Conservation (phyloP, 2,329 filamentous ascomycete species). For the Sclerotinia glacialis region DNA sequence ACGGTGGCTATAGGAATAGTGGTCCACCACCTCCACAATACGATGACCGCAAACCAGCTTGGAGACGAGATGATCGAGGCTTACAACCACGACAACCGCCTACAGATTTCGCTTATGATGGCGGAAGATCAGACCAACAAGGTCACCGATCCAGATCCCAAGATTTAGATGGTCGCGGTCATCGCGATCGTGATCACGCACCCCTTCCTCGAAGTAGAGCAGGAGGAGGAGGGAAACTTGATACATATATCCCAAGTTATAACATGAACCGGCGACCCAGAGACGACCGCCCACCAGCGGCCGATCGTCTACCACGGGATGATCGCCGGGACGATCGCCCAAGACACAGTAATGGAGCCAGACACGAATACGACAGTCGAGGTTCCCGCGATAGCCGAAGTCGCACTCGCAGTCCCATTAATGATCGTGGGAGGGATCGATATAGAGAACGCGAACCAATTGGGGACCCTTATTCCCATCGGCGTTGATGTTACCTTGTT, state of each 20-base stretch:
- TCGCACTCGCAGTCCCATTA: slow-evolving; percentile 46
- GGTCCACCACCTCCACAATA: slow-evolving; percentile 30
- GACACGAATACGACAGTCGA: slow-evolving; percentile 44
- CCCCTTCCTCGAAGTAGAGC: slow-evolving; percentile 31
- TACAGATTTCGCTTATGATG: slow-evolving; percentile 35
- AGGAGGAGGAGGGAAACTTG: slow-evolving; percentile 39
- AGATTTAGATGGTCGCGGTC: slow-evolving; percentile 35
- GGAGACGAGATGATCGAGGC: slow-evolving; percentile 35
- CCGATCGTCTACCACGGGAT: slow-evolving; percentile 43
- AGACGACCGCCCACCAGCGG: slow-evolving; percentile 37
- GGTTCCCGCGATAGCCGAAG: slow-evolving; percentile 40
- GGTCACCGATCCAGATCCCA: slow-evolving; percentile 45
- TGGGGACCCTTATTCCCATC: slow-evolving; percentile 26
- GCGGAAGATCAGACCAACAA: slow-evolving; percentile 40
- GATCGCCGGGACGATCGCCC: slow-evolving; percentile 36
- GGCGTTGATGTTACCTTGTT: slow-evolving; percentile 8
- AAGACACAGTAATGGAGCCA: slow-evolving; percentile 41
- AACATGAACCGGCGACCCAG: slow-evolving; percentile 40
- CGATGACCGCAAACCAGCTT: slow-evolving; percentile 39
- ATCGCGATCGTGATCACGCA: slow-evolving; percentile 21
- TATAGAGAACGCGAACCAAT: slow-evolving; percentile 43
- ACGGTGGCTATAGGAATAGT: slow-evolving; percentile 34
- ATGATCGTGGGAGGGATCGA: slow-evolving; percentile 43
- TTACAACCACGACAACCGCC: slow-evolving; percentile 38
- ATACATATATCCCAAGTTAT: slow-evolving; percentile 53